Evolutionary conservation across 2,329 filamentous ascomycete genomes (phyloP).

Genomic region (Emydomyces testavorans): DNA sequence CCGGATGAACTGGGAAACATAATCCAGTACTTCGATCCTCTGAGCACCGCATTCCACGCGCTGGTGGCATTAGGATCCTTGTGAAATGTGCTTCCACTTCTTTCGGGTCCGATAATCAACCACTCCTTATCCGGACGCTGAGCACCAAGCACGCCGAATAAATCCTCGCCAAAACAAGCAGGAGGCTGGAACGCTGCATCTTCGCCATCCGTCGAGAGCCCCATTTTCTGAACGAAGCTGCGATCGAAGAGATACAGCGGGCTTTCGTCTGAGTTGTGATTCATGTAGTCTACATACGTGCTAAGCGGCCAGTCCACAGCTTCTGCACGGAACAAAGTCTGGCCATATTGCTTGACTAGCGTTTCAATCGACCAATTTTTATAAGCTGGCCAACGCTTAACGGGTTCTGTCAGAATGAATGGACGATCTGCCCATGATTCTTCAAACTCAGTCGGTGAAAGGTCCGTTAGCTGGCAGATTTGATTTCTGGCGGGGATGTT

Average conservation of each 20-base stretch:
- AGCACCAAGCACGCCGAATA: constrained; percentile 65
- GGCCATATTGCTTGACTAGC: constrained; percentile 52
- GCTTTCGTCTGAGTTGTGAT: constrained; percentile 67
- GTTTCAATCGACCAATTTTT: constrained; percentile 60
- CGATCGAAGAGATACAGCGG: constrained; percentile 89
- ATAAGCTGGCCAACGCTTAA: constrained; percentile 70
- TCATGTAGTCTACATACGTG: constrained; percentile 76
- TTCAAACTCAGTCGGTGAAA: constrained; percentile 63
- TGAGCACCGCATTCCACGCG: constrained; percentile 89
- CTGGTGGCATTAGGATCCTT: constrained; percentile 61
- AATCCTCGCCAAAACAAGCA: constrained; percentile 71
- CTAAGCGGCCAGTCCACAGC: constrained; percentile 81
- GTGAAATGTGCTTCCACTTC: constrained; percentile 89
- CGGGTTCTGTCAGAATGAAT: constrained; percentile 74
- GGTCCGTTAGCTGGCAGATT: constrained; percentile 57
- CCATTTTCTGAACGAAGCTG: constrained; percentile 77
- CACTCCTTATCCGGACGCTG: constrained; percentile 80
- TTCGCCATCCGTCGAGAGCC: constrained; percentile 44
- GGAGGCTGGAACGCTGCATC: constrained; percentile 63
- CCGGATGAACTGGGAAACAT: constrained; percentile 65
- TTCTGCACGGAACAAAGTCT: constrained; percentile 72
- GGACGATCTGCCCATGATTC: constrained; percentile 65
- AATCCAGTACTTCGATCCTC: constrained; percentile 93
- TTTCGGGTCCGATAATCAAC: constrained; percentile 79
- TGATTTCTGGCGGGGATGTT: constrained; percentile 63